These are phyloP conservation scores for Claviceps pazoutovae DNA, from an alignment of 2,329 filamentous ascomycete species.

Conservation along the genomic window DNA sequence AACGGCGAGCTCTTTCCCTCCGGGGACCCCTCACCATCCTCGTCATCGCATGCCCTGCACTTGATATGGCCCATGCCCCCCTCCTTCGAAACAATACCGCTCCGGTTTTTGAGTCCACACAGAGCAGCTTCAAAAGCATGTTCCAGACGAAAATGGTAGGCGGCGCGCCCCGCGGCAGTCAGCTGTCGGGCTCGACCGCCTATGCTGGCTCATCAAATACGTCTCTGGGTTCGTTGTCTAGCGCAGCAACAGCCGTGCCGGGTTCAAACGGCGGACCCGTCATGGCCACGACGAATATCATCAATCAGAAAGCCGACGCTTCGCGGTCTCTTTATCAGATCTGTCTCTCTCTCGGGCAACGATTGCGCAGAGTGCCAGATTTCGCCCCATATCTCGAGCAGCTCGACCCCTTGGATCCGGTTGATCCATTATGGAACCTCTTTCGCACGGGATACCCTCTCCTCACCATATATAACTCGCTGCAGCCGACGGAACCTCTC, in stretches of 20 bases:
- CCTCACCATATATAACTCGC: constrained; percentile 75
- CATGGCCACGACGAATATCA: constrained; percentile 78
- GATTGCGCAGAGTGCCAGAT: constrained; percentile 68
- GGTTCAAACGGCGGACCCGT: constrained; percentile 44
- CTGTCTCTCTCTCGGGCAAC: constrained; percentile 70
- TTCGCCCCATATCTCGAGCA: constrained; percentile 65
- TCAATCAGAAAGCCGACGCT: constrained; percentile 91
- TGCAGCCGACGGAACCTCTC: constrained; percentile 56
- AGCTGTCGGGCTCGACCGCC: constrained; percentile 47
- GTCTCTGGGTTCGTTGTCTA: constrained; percentile 36
- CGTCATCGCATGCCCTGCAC: constrained; percentile 26
- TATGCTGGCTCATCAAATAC: constrained; percentile 39
- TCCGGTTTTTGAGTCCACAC: constrained; percentile 36
- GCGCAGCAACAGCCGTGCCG: constrained; percentile 26
- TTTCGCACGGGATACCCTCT: constrained; percentile 74
- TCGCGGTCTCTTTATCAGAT: constrained; percentile 89
- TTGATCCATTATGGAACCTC: constrained; percentile 81
- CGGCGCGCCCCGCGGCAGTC: constrained; percentile 41
- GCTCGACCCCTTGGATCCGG: constrained; percentile 60
- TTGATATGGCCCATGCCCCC: constrained; percentile 45
- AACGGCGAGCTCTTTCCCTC: constrained; percentile 4
- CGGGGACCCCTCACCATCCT: not conserved
- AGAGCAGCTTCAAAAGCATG: constrained; percentile 28
- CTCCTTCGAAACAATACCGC: constrained; percentile 45
- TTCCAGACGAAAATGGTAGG: constrained; percentile 34